Percentiles rank a stretch among this genome's conserved stretches.
Conservation (phyloP, 257 asterid species). For the Schizonepeta tenuifolia region DNA sequence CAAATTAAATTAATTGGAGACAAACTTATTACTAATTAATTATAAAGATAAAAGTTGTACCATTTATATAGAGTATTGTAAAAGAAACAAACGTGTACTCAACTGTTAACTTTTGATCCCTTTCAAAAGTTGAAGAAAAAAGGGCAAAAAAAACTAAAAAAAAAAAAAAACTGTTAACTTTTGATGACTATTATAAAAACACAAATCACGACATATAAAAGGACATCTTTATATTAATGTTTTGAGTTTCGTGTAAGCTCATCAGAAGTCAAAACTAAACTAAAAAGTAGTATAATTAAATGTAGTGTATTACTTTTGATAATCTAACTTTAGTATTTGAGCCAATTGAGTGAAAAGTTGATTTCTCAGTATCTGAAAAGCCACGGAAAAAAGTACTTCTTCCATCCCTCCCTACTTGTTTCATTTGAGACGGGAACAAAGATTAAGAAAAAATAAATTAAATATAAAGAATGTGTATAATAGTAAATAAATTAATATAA, state of each 20-base stretch:
- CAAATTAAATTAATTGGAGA: too few relatives aligned
- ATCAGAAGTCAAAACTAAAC: constrained; percentile 7
- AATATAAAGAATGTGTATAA: too few relatives aligned
- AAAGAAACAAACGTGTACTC: neutral
- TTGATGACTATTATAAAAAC: neutral
- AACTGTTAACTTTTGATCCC: constrained; percentile 2
- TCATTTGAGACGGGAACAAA: too few relatives aligned
- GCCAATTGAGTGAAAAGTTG: constrained; percentile 26
- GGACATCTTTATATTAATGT: neutral
- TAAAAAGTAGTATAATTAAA: neutral
- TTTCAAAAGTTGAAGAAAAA: too few relatives aligned
- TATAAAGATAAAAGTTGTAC: neutral
- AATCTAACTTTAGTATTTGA: neutral
- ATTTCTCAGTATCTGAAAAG: constrained; percentile 27
- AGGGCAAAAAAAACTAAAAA: too few relatives aligned
- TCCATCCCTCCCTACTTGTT: too few relatives aligned
- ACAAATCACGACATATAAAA: neutral
- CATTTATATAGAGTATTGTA: neutral
- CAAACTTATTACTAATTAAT: too few relatives aligned
- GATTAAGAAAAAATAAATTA: too few relatives aligned
- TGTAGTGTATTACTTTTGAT: neutral
- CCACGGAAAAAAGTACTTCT: too few relatives aligned
- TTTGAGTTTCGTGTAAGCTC: neutral
- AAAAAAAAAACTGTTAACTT: neutral
- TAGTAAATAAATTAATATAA: too few relatives aligned